Conservation (phyloP, 1,284 basidiomycete genomes). For the Veloboletus limbatus region DNA sequence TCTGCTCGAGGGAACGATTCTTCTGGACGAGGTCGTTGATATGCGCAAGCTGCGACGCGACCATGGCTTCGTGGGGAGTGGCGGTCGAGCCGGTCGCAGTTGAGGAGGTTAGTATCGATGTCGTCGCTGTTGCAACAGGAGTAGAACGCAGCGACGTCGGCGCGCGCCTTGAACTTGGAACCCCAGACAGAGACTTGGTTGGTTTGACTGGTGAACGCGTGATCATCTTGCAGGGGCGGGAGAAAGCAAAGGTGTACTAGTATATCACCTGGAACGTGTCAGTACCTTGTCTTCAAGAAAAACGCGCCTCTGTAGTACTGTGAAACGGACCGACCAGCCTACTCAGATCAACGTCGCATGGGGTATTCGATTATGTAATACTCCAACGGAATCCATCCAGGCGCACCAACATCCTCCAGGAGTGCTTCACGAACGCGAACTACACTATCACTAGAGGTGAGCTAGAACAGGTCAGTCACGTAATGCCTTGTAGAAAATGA, state of each 20-base stretch:
- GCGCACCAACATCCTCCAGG: too few species aligned
- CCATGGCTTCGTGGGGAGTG: constrained; percentile 50
- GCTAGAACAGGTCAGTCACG: too few species aligned
- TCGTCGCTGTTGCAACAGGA: constrained; percentile 18
- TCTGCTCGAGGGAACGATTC: constrained; percentile 59
- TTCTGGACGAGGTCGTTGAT: constrained; percentile 66
- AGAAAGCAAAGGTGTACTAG: neutral
- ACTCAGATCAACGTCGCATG: constrained; percentile 14
- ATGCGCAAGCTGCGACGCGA: constrained; percentile 55
- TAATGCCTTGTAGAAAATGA: too few species aligned
- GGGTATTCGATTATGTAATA: constrained; percentile 16
- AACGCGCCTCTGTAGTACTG: constrained; percentile 3
- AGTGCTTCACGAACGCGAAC: too few species aligned
- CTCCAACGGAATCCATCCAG: too few species aligned
- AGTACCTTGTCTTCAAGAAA: neutral
- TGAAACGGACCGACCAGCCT: constrained; percentile 1
- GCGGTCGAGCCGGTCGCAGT: constrained; percentile 30
- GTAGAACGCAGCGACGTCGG: constrained; percentile 24
- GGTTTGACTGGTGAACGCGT: constrained; percentile 29
- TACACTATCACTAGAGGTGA: too few species aligned
- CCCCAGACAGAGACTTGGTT: constrained; percentile 9
- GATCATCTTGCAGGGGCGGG: constrained; percentile 28
- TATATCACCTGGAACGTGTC: constrained; percentile 3
- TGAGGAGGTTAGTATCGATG: constrained; percentile 30
- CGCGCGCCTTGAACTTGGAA: constrained; percentile 17